Evolutionary conservation across 2,329 filamentous ascomycete species (phyloP), one percentile per base, ranked within the genome.

Genomic region (Aspergillus sp.): DNA sequence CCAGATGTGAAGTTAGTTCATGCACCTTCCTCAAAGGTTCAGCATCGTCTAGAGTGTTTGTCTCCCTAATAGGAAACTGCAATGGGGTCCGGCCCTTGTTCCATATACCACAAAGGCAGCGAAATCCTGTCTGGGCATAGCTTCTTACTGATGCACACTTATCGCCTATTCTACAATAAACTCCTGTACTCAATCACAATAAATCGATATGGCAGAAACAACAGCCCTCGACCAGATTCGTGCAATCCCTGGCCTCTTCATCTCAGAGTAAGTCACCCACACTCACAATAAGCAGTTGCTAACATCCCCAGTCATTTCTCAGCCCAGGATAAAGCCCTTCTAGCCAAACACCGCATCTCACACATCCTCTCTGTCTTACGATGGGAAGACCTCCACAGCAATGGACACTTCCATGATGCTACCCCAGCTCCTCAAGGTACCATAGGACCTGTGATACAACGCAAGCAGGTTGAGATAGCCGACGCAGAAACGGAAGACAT

Each of bases 401-500:
- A 15, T n/a, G 12, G 12, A n/a, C 8, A 15, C 47, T 14, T n/a
- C 31, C 31, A 24, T 15, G 3, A 19, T 12, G 15, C 45, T 6
- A 35, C 21, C 12, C 9, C 35, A 49, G 33, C 23, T 11, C n/a
- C 43, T 15, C 23, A 27, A 21, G 27, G 9, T 11, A 11, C 9
- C 17, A n/a, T 15, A 15, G 15, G 11, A 23, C 8, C 8, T 5
- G 8, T 24, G 23, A 37, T 35, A 27, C 23, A 44, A 8, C 12
- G 50, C 8, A 57, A 57, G 27, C 23, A 49, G 4, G 37, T 57
- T 6, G 55, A 57, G 17, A 24, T 57, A 1, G 23, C 48, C 6
- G 55, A 52, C 15, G 55, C 53, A 15, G 43, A 43, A 7, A 52
- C 44, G 15, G 55, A 48, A 17, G 55, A 57, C 17, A 17, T 57